A percentile compares a stretch with the other conserved stretches of the same genome.
These are phyloP conservation scores for Leishmania major DNA, from an alignment of 208 protist species.

Conservation along the genomic window DNA sequence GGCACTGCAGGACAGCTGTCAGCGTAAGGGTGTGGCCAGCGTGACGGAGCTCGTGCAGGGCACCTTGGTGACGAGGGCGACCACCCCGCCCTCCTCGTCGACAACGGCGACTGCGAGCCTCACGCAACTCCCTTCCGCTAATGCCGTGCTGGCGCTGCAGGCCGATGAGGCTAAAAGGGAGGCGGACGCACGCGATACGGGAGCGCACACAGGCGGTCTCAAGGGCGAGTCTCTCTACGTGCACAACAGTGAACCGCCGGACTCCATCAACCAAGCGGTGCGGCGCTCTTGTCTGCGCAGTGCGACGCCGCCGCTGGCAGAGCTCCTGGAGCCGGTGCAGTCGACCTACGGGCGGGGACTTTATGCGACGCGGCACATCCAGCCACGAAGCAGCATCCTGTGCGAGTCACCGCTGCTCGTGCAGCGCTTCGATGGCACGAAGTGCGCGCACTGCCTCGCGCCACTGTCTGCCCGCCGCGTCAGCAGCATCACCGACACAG, in stretches of 20 bases:
- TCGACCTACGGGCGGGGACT: slow-evolving; percentile 70
- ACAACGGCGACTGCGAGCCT: not conserved
- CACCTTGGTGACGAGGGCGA: not conserved
- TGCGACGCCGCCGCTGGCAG: slow-evolving; percentile 36
- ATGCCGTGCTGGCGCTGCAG: slow-evolving; percentile 24
- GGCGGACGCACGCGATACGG: not conserved
- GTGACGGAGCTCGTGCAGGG: slow-evolving; percentile 19
- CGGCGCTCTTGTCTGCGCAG: slow-evolving; percentile 29
- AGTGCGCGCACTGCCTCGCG: slow-evolving; percentile 80
- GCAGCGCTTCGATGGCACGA: slow-evolving; percentile 46
- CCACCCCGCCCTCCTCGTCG: not conserved
- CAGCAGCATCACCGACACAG: not conserved
- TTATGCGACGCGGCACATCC: slow-evolving; percentile 58
- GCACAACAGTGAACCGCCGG: slow-evolving; percentile 13
- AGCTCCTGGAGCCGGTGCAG: slow-evolving; percentile 64
- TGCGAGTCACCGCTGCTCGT: slow-evolving; percentile 62
- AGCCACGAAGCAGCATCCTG: slow-evolving; percentile 49
- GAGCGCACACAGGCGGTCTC: not conserved
- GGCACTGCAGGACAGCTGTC: slow-evolving; percentile 49
- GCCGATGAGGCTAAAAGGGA: slow-evolving; percentile 10
- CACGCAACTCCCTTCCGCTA: slow-evolving; percentile 5
- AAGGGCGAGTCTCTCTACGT: slow-evolving; percentile 30
- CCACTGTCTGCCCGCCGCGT: slow-evolving; percentile 19
- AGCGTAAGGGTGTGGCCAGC: slow-evolving; percentile 28
- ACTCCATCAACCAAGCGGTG: slow-evolving; percentile 3